A percentile compares a stretch with the other conserved stretches of the same genome.
These are phyloP conservation scores for Inonotus hispidus DNA, from an alignment of 1,284 basidiomycete species.

Conservation along the genomic window DNA sequence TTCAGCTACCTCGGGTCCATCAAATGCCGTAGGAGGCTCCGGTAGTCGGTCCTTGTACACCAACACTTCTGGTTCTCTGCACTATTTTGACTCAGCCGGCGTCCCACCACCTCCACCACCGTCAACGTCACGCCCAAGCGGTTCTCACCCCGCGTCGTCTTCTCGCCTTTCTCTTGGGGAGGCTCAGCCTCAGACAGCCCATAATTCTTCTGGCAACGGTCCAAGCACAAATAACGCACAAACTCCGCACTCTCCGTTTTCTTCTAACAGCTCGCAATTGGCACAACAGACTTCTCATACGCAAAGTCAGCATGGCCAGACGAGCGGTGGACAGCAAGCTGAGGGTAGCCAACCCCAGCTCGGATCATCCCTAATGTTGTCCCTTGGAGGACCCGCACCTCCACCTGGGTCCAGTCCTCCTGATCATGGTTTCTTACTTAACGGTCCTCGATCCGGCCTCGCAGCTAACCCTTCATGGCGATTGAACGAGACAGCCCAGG, in stretches of 20 bases:
- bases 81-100: constrained; percentile 9
- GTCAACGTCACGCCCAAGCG: constrained; percentile 7
- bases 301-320: constrained; percentile 6
- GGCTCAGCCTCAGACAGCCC: not conserved
- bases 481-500: not conserved
- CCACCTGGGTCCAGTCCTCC: constrained; percentile 10
- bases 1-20: not conserved
- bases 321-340: constrained; percentile 10
- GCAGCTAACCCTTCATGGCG: not conserved
- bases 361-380: constrained; percentile 9
- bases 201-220: not conserved
- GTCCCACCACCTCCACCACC: constrained; percentile 7
- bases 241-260: not conserved
- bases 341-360: constrained; percentile 7
- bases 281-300: constrained; percentile 2
- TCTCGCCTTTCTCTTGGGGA: constrained; percentile 7
- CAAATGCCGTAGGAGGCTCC: not conserved
- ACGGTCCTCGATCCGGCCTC: constrained; percentile 3
- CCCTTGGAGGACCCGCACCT: constrained; percentile 5
- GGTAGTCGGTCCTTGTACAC: constrained; percentile 8
- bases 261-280: not conserved
- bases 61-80: constrained; percentile 4
- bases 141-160: not conserved
- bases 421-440: constrained; percentile 3
- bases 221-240: constrained; percentile 4